Percentiles rank a stretch among this genome's conserved stretches.
phyloP scores from a whole-genome alignment of 495 filamentous ascomycete genomes.

The Xylaria venustula region DNA sequence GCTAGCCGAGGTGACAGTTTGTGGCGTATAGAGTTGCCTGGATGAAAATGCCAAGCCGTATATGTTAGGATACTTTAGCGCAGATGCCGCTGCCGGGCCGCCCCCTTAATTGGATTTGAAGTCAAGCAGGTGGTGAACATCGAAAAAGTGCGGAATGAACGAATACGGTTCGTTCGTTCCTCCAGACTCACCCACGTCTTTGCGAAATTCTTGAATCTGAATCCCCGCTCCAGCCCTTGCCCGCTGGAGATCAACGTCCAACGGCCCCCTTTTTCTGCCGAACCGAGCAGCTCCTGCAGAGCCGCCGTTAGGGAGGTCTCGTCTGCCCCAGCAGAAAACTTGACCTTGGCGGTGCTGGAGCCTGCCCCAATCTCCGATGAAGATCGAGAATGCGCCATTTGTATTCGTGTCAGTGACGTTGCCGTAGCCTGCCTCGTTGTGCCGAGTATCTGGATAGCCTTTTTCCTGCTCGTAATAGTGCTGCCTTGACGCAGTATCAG shows the following conservation, averaged over 20 bases:
- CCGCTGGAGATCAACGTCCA: slow-evolving; percentile 53
- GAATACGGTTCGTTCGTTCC: too few relatives aligned
- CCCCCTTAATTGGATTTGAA: too few relatives aligned
- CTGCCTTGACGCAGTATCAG: neutral
- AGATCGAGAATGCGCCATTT: neutral
- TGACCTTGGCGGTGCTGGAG: slow-evolving; percentile 4
- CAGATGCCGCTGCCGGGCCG: neutral
- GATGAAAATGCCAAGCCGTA: slow-evolving; percentile 8
- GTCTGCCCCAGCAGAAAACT: slow-evolving; percentile 35
- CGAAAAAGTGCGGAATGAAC: slow-evolving; percentile 3
- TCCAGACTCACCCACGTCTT: slow-evolving; percentile 60
- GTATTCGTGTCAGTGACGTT: too few relatives aligned
- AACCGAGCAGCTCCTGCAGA: slow-evolving; percentile 28
- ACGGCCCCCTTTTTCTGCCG: slow-evolving; percentile 35
- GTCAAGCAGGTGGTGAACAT: too few relatives aligned
- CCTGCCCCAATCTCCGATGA: slow-evolving; percentile 8
- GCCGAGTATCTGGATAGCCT: neutral
- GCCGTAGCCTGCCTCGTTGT: neutral
- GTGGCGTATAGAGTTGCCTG: neutral
- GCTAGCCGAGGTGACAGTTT: neutral
- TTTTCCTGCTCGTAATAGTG: neutral
- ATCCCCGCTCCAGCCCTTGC: slow-evolving; percentile 54
- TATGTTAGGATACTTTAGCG: neutral
- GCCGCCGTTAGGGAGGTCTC: slow-evolving; percentile 19
- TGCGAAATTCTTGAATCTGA: slow-evolving; percentile 62